These are phyloP conservation scores for Alisma plantagoaquatica DNA, from an alignment of 106 monocot species.

Conservation along the genomic window DNA sequence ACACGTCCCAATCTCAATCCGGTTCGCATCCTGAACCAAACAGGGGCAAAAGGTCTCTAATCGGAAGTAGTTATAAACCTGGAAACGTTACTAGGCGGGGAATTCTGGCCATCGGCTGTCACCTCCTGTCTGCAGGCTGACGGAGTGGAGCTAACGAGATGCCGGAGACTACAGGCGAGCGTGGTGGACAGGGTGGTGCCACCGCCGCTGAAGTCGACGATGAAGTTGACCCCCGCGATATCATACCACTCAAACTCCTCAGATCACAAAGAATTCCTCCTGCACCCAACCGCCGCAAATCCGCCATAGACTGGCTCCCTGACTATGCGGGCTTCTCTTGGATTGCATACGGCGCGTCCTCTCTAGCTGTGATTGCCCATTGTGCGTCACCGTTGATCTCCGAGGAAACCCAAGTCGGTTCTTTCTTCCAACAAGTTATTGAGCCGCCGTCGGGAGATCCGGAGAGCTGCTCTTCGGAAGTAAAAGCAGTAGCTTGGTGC, in stretches of 20 bases:
- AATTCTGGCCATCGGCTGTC: no score
- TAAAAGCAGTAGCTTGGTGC: conserved; percentile 72
- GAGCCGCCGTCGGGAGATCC: conserved; percentile 24
- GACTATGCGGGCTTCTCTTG: conserved; percentile 77
- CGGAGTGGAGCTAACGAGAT: no score
- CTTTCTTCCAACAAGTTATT: conserved; percentile 77
- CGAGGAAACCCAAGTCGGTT: conserved; percentile 18
- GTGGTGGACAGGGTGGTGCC: conserved; percentile 3
- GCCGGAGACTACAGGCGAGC: conserved; percentile 2
- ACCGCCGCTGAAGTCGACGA: background rate
- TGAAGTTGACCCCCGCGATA: conserved; percentile 6
- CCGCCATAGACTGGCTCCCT: conserved; percentile 69
- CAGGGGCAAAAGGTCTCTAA: no score
- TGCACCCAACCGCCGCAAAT: conserved; percentile 41
- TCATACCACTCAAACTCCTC: conserved; percentile 35
- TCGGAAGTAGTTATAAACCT: no score
- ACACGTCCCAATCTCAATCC: no score
- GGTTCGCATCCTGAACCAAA: no score
- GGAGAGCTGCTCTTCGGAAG: conserved; percentile 1
- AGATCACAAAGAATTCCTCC: conserved; percentile 49
- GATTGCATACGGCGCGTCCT: conserved; percentile 77
- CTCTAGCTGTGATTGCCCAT: conserved; percentile 64
- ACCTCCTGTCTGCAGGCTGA: no score
- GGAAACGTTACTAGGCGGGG: no score
- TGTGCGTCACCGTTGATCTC: conserved; percentile 41